Conservation (phyloP, 257 asterid genomes). For the Fraxinus excelsior region DNA sequence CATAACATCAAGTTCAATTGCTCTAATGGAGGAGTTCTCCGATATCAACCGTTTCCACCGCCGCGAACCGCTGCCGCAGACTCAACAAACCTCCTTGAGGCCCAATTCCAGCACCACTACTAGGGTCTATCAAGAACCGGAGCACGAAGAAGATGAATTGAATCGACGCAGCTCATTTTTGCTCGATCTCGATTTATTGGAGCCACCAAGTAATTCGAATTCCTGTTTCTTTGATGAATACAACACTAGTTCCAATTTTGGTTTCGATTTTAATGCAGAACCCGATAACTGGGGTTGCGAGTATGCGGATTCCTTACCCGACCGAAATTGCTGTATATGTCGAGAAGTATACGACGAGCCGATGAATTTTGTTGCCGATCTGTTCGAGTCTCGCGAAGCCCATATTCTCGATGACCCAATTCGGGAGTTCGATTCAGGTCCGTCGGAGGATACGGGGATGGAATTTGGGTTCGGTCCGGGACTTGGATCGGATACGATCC, state of each 20-base stretch:
- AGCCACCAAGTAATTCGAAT: constrained; percentile 43
- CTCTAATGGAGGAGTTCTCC: constrained; percentile 63
- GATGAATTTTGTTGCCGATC: constrained; percentile 73
- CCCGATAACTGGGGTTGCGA: constrained; percentile 41
- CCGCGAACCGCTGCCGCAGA: constrained; percentile 26
- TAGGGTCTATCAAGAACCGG: not conserved
- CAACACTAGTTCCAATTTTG: constrained; percentile 38
- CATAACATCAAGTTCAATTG: not conserved
- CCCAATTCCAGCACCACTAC: not conserved
- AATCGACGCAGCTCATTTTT: constrained; percentile 32
- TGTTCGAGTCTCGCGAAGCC: constrained; percentile 52
- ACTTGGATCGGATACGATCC: constrained; percentile 40
- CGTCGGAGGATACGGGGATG: constrained; percentile 40
- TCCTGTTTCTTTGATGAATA: constrained; percentile 48
- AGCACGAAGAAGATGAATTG: constrained; percentile 34
- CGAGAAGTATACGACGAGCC: constrained; percentile 57
- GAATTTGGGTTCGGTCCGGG: constrained; percentile 65
- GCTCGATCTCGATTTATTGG: constrained; percentile 54
- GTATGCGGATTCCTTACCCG: constrained; percentile 30
- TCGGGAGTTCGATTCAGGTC: constrained; percentile 39
- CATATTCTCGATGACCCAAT: constrained; percentile 39
- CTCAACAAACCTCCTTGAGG: not conserved
- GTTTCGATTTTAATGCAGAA: constrained; percentile 39
- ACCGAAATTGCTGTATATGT: constrained; percentile 41
- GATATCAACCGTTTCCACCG: constrained; percentile 37